Evolutionary conservation across 2,329 filamentous ascomycete genomes (phyloP), one percentile per base, ranked within the genome.

Genomic region (Lasiodiplodia citricola): DNA sequence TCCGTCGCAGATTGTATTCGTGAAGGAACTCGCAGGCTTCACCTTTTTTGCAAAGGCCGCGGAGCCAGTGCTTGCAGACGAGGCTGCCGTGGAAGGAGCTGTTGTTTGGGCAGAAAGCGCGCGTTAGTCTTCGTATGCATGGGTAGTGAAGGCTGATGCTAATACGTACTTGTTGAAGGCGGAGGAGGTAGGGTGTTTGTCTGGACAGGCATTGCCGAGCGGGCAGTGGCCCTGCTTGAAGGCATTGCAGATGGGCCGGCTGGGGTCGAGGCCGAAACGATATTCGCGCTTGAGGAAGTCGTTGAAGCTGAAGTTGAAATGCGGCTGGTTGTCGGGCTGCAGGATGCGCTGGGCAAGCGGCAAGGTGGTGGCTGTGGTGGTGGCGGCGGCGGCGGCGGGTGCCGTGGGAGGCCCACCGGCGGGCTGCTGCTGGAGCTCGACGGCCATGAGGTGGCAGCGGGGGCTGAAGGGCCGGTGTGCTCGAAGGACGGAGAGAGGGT

Each of bases 41-140:
- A 75, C 95, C 96, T 82, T 98, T 98, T 79, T 99, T 99, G 86
- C 96, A 99, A 23, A 99, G 88, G 0, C 94, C 95, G 72, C 96
- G 92, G 76, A 98, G 90, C 90, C 96, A 98, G 86, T 98, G 96
- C 84, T 99, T 99, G 89, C 96, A 99, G 70, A 99, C 95, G 18
- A 98, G 89, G 63, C 84, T 87, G 70, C 18, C 75, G 74, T 70
- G 72, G 69, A 64, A 70, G 68, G 64, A 68, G 60, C 67, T 68
- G 58, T 50, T 3, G 31, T 16, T 3, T 2, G 52, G 52, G 18
- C 7, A 5, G 7, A 25, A 35, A 14, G 55, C 8, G 16, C 5
- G 52, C 16, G 52, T 16, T 35, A 31, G 14, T 38, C 14, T 38
- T 23, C 4, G 55, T 37, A 18, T 74, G n/a, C 37, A 41, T 41